Conservation (phyloP, 305 asterid species). For the Rubia tinctorum region DNA sequence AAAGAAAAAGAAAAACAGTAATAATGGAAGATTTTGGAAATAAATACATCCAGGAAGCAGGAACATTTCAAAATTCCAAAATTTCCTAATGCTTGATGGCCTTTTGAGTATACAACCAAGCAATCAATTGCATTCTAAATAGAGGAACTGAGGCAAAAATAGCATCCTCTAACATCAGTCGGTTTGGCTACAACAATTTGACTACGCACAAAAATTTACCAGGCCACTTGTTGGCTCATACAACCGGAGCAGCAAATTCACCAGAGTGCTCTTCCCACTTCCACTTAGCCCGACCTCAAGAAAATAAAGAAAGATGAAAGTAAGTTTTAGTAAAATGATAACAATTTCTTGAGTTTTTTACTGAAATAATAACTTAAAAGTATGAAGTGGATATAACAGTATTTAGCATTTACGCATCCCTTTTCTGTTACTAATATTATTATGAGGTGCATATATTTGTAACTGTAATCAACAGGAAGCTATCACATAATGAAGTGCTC, state of each 20-base stretch:
- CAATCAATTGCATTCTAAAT: not conserved
- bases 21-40: not conserved
- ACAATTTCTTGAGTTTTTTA: slow-evolving; percentile 10
- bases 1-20: not conserved
- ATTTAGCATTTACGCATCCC: not conserved
- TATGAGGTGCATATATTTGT: not conserved
- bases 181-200: not conserved
- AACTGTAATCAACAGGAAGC: not conserved
- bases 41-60: not conserved
- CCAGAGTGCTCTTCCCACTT: slow-evolving; percentile 96
- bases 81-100: not conserved
- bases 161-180: too few species aligned
- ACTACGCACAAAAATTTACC: slow-evolving; percentile 41
- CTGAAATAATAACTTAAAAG: not conserved
- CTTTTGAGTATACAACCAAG: not conserved
- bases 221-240: slow-evolving; percentile 91
- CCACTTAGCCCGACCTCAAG: slow-evolving; percentile 94
- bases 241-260: slow-evolving; percentile 89
- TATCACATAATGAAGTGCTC: not conserved
- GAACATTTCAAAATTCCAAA: not conserved
- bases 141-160: not conserved
- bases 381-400: not conserved
- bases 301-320: slow-evolving; percentile 8
- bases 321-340: slow-evolving; percentile 17
- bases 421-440: not conserved